Conservation (phyloP, 129 eudicot species). For the Chrysanthemum lavandulifolium region DNA sequence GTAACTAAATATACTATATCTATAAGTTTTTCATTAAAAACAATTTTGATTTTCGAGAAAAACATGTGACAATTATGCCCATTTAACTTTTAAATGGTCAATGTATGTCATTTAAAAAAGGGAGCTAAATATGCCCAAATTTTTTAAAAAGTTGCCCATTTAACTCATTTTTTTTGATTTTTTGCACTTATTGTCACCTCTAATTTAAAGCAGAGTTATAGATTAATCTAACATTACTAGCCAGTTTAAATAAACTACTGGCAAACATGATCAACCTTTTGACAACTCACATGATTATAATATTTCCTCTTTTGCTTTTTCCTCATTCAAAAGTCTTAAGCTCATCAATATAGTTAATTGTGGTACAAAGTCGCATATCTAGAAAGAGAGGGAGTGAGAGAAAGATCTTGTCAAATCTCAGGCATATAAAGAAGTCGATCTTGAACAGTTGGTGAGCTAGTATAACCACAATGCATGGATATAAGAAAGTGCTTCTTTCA, state of each 20-base stretch:
- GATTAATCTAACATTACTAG: neutral
- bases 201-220: too few species aligned
- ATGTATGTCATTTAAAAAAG: too few species aligned
- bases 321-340: slow-evolving; percentile 24
- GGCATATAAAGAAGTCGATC: slow-evolving; percentile 17
- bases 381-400: slow-evolving; percentile 24
- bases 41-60: too few species aligned
- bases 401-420: slow-evolving; percentile 11
- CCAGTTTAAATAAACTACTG: neutral
- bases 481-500: slow-evolving; percentile 21
- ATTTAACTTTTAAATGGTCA: too few species aligned
- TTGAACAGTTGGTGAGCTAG: slow-evolving; percentile 19
- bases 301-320: slow-evolving; percentile 29
- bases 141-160: too few species aligned
- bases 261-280: slow-evolving; percentile 14
- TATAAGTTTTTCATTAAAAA: too few species aligned
- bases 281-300: slow-evolving; percentile 28
- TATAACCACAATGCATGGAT: slow-evolving; percentile 25
- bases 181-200: too few species aligned
- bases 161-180: too few species aligned
- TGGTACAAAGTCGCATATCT: slow-evolving; percentile 16
- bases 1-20: too few species aligned
- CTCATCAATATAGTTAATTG: slow-evolving; percentile 22
- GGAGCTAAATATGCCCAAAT: too few species aligned
- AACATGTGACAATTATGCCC: too few species aligned